Base-by-base conservation (phyloP, 805 yeast species). In the Starmera caribaea region DNA sequence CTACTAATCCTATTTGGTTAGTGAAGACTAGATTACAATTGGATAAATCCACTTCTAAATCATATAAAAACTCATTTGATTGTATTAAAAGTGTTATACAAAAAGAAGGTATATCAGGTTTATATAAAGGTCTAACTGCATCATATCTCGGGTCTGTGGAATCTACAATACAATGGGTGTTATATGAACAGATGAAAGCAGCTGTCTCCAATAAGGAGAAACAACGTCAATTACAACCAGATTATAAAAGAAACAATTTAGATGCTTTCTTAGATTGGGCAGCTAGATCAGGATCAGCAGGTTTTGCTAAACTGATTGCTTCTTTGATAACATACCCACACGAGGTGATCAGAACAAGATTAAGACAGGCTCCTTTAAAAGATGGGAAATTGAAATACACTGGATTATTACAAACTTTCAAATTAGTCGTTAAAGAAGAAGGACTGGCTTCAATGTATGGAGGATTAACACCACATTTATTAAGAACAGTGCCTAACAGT, bases 1-100 rank as follows among this genome's bases (percentile, higher is more conserved):
- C 88, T 12, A 92, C 99, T 0, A 92, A 92, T 58, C 99, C 99
- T 11, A 92, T 92, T 42, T 92, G 99, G 99, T 67, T 92, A 44
- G 80, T 92, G 44, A 92, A 92, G 63, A 92, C 99, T 1, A 71
- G 99, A 53, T 72, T 92, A 39, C 99, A 92, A 57, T 69, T 92
- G 38, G 98, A 92, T 59, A 83, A 81, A 56, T 73, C 84, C 1
- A 61, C 65, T n/a, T 51, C 63, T 10, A 77, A 79, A 47, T 71
- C 72, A 45, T 92, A 90, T 58, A 79, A 73, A 43, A 89, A 84
- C 61, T 84, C 96, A 4, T 70, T 79, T 70, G 97, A 92, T 58
- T 90, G 97, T 57, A 58, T 85, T 16, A 66, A 63, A 43, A 75
- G 81, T 49, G 81, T 88, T 6, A 48, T 86, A 11, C 72, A 69